A percentile compares a stretch with the other conserved stretches of the same genome.
Conservation (phyloP, 2,329 filamentous ascomycete genomes). For the Trichophyton mentagrophytes region DNA sequence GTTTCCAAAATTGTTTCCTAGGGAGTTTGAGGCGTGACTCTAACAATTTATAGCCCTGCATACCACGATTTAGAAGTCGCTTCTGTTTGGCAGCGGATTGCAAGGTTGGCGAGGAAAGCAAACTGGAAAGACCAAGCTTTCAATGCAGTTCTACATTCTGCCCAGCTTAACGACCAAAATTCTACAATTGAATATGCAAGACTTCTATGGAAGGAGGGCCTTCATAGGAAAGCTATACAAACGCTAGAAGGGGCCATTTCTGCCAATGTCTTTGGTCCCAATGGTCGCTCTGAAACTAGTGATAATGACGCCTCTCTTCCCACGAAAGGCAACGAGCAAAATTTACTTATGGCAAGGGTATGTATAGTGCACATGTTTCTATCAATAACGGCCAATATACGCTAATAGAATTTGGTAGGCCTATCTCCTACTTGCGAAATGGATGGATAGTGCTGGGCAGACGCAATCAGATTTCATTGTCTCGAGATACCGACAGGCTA, state of each 20-base stretch:
- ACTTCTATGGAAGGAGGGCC: constrained; percentile 82
- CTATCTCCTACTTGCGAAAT: constrained; percentile 82
- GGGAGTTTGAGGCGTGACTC: neutral
- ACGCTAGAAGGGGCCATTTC: constrained; percentile 76
- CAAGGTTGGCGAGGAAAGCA: constrained; percentile 73
- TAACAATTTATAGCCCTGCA: constrained; percentile 27
- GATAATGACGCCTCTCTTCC: constrained; percentile 22
- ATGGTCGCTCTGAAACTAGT: constrained; percentile 28
- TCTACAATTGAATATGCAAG: constrained; percentile 91
- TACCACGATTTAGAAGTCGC: constrained; percentile 66
- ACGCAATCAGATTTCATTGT: constrained; percentile 71
- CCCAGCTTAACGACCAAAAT: constrained; percentile 67
- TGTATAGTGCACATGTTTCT: constrained; percentile 2
- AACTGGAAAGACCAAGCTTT: constrained; percentile 78
- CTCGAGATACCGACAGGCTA: constrained; percentile 68
- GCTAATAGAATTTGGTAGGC: constrained; percentile 38
- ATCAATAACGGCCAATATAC: too few species aligned
- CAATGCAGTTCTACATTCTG: constrained; percentile 82
- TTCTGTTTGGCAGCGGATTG: constrained; percentile 71
- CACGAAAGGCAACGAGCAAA: constrained; percentile 33
- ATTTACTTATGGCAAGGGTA: constrained; percentile 37
- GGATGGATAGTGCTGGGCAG: constrained; percentile 90
- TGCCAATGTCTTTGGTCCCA: constrained; percentile 56
- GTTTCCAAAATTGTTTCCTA: constrained; percentile 4
- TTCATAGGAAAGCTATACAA: constrained; percentile 90